Percentiles rank a stretch among this genome's conserved stretches.
phyloP scores from a whole-genome alignment of 768 basidiomycete species.

The Lactifluus hygrophoroides region DNA sequence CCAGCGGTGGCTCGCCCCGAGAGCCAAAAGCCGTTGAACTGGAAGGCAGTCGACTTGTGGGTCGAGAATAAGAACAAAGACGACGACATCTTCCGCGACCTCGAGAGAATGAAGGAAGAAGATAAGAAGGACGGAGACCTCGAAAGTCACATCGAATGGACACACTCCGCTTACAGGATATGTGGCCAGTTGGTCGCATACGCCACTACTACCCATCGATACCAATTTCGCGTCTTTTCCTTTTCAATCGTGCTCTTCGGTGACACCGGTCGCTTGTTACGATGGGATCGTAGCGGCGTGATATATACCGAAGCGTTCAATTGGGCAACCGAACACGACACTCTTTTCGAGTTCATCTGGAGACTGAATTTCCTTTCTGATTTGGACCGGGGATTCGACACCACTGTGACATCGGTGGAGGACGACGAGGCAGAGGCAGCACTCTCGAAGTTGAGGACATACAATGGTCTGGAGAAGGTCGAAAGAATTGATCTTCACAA shows the following conservation, averaged over 20 bases:
- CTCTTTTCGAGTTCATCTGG: constrained; percentile 6
- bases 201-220: not conserved
- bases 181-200: not conserved
- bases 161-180: not conserved
- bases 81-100: not conserved
- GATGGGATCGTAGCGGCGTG: constrained; percentile 4
- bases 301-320: constrained; percentile 6
- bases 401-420: not conserved
- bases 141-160: not conserved
- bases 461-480: not conserved
- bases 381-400: not conserved
- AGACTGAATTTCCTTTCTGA: not conserved
- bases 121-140: not conserved
- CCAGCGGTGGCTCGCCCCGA: not conserved
- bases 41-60: constrained; percentile 3
- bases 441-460: not conserved
- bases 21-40: not conserved
- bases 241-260: not conserved
- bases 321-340: not conserved
- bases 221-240: constrained; percentile 2
- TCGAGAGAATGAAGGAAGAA: not conserved
- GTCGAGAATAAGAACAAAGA: not conserved
- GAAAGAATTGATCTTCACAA: not conserved
- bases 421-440: not conserved
- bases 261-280: not conserved